Base-by-base conservation (phyloP, 257 asterid species). In the Capsicum baccatum region DNA sequence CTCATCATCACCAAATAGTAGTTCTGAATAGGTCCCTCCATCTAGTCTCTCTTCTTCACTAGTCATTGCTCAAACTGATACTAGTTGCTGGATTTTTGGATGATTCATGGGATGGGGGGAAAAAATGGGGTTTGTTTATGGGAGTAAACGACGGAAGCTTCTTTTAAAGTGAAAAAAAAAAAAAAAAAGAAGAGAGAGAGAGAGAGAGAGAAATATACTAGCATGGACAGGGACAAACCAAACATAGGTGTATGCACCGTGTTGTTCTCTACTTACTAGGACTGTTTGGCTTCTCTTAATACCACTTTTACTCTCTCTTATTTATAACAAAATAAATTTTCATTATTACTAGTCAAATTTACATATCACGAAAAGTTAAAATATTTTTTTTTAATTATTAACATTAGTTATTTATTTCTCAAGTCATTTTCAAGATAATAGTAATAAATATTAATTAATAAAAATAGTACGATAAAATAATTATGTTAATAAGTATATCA, bases 11-110 rank as follows among this genome's bases (percentile, higher is more conserved):
- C 85, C 83, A 57, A 94, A 91, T 3, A 94, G 94, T 5, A 96
- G 94, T 86, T 93, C 92, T 1, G 98, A 92, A 57, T 91, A 94
- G 81, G 86, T 88, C 50, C 93, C 93, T 15, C 90, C 91, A 1
- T 85, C 84, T 9, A 90, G 69, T 69, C 90, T 94, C 12, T 85
- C 91, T 16, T 86, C 90, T 60, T 89, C 86, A 52, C 88, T 89
- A 55, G 92, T 92, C 98, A 91, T 91, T 21, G 84, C 76, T 68
- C 69, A 6, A 47, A 42, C 79, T 44, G 57, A 44, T 44, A 70
- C 14, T 70, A 9, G 79, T 42, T 64, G 71, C 42, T 69, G 33
- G 19, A 73, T 47, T 64, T 39, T 39, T 57, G 50, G 37, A n/a
- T 74, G 37, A n/a, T 9, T 7, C 44, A 19, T 13, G 67, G 67